Evolutionary conservation across 2,329 filamentous ascomycete genomes (phyloP).

Genomic region (Calonectria leucothoes): DNA sequence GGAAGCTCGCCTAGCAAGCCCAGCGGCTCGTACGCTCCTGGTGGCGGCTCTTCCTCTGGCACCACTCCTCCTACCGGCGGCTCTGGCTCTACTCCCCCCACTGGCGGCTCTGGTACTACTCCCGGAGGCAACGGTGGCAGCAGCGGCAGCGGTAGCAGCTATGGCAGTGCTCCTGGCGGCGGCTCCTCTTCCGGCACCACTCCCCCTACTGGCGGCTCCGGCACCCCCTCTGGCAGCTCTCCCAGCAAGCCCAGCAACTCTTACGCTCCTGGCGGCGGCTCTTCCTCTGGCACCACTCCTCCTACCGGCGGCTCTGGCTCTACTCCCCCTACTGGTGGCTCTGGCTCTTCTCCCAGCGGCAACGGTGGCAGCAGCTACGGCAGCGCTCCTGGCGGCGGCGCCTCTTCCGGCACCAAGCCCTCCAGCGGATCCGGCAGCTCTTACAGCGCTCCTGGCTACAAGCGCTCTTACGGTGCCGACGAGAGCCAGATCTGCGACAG

Average conservation of each 20-base stretch:
- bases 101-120: too few species aligned
- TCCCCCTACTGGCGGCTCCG: neutral
- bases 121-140: too few species aligned
- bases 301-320: neutral
- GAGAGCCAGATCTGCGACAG: neutral
- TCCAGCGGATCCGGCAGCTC: neutral
- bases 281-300: neutral
- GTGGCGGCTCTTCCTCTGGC: too few species aligned
- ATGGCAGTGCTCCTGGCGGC: too few species aligned
- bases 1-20: too few species aligned
- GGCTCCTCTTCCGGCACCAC: neutral
- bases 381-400: neutral
- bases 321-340: neutral
- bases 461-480: neutral
- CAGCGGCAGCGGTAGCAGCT: too few species aligned
- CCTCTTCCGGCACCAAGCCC: neutral
- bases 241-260: neutral
- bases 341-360: neutral
- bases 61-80: too few species aligned
- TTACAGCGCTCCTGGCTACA: neutral
- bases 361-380: neutral
- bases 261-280: neutral
- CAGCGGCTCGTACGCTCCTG: too few species aligned
- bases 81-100: too few species aligned
- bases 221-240: neutral